Conservation (phyloP, 2,329 filamentous ascomycete genomes). For the Venturia oleaginea region DNA sequence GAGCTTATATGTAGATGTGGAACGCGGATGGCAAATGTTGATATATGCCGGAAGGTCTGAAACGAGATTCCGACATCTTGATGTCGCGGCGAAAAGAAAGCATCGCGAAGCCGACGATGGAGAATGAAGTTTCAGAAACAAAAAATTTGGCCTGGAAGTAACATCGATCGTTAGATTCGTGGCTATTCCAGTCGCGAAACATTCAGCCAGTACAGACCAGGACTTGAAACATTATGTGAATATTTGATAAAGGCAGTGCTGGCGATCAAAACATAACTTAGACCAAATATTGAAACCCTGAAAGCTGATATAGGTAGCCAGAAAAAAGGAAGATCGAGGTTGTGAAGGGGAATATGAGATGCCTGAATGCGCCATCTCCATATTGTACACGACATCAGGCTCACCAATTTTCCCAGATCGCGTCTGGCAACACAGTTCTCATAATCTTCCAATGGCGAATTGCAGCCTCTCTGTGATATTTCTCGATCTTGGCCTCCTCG, state of each 20-base stretch:
- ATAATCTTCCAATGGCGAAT: constrained; percentile 87
- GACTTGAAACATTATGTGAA: neutral
- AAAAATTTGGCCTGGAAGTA: neutral
- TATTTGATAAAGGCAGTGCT: neutral
- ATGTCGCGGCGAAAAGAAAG: neutral
- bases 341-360: neutral
- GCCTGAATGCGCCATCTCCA: neutral
- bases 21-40: neutral
- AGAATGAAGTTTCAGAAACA: neutral
- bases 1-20: neutral
- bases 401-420: constrained; percentile 85
- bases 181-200: neutral
- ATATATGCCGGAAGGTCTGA: neutral
- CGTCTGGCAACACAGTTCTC: constrained; percentile 67
- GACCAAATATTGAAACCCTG: neutral
- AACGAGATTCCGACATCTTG: neutral
- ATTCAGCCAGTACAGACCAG: neutral
- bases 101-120: neutral
- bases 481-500: constrained; percentile 56
- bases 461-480: constrained; percentile 68
- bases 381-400: neutral
- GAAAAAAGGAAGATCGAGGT: neutral
- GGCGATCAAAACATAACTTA: neutral
- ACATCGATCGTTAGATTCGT: neutral
- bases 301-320: neutral